Base-by-base conservation (phyloP, 495 filamentous ascomycete species). In the Xylaria sp. region DNA sequence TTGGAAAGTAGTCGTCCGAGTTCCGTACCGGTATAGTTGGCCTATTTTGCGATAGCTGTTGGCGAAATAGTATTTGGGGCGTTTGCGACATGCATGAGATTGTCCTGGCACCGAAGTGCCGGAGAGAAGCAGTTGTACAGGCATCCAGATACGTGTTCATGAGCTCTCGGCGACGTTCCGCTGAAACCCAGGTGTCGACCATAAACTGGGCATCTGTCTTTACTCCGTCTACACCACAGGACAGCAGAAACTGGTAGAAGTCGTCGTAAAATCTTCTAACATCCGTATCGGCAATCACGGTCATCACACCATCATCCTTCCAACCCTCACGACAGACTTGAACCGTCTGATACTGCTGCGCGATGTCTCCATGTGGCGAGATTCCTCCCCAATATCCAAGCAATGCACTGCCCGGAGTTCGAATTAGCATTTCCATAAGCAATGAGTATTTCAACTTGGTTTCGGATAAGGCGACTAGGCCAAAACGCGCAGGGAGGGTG, bases 331-430 rank as follows among this genome's bases (percentile, higher is more conserved):
- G 75, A 19, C 76, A 72, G 7, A 97, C 88, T 73, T 89, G 78
- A 52, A 91, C 84, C 6, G 92, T 97, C 76, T 93, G 92, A 82
- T 97, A 98, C 1, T 85, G 87, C 61, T 89, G 83, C 2, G 92
- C 91, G 40, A 99, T 87, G 50, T 88, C 86, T 1, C 95, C 90
- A 19, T 86, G 77, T 0, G 91, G 89, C 1, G 92, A 87, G 14
- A 98, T 89, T 3, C 93, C 96, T 68, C 93, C 96, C 96, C 96
- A 99, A 79, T 98, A 98, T 11, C 96, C 95, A 19, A 97, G 79
- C n/a, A 98, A 83, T 3, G 96, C 92, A 59, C 68, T 69, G 11
- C 48, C 12, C 8, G 17, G 59, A 1, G 29, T 33, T 40, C 19
- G 35, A 53, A 41, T 61, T 40, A 43, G 21, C 8, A 37, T 21